phyloP scores from a whole-genome alignment of 345 rosid genomes.

The Murraya koenigii region DNA sequence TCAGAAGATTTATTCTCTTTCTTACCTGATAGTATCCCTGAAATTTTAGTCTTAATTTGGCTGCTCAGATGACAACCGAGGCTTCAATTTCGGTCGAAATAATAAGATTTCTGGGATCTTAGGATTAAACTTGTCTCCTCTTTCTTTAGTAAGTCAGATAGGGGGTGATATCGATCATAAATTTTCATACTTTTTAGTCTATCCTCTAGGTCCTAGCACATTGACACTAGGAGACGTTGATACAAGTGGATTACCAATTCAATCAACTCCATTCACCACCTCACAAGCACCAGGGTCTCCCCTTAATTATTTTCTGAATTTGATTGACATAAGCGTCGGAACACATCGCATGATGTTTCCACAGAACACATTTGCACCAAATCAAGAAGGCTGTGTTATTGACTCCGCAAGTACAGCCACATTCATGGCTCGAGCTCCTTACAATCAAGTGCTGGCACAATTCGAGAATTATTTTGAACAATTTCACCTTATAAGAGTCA shows the following conservation, averaged over 20 bases:
- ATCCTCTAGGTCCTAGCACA: too few relatives aligned
- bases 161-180: too few relatives aligned
- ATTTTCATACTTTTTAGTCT: too few relatives aligned
- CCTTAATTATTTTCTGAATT: neutral
- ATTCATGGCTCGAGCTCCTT: fast-evolving
- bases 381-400: fast-evolving
- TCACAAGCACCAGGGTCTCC: fast-evolving
- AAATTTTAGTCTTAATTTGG: constrained; percentile 16
- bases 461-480: fast-evolving
- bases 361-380: fast-evolving
- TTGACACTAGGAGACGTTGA: too few relatives aligned
- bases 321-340: fast-evolving
- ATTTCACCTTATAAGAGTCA: neutral
- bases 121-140: constrained; percentile 9
- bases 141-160: neutral
- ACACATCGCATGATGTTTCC: neutral
- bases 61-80: constrained; percentile 10
- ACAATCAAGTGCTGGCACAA: neutral
- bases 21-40: too few relatives aligned
- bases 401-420: fast-evolving
- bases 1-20: constrained; percentile 15
- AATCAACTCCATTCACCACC: too few relatives aligned
- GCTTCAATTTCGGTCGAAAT: neutral
- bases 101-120: constrained; percentile 14
- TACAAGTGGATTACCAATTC: too few relatives aligned